Evolutionary conservation across 2,329 filamentous ascomycete species (phyloP).

Genomic region (Penicillium corylophilum): DNA sequence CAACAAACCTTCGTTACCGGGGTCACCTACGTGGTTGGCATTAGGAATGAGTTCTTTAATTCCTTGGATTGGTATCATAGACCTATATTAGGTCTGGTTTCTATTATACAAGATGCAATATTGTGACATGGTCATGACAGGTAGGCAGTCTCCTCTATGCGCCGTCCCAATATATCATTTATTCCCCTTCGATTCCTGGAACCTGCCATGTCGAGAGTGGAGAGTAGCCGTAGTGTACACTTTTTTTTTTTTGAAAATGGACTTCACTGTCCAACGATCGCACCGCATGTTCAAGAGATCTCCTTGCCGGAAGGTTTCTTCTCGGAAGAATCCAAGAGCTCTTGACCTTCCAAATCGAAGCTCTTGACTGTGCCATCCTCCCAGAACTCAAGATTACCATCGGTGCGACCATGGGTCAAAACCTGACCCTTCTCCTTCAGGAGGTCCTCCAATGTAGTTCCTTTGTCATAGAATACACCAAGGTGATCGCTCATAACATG

Average conservation of each 20-base stretch:
- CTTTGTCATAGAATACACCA: conserved; percentile 53
- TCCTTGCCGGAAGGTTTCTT: conserved; percentile 9
- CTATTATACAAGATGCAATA: conserved; percentile 5
- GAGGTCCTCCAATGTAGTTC: conserved; percentile 45
- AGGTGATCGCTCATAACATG: conserved; percentile 93
- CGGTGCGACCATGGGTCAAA: conserved; percentile 72
- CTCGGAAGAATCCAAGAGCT: conserved; percentile 9
- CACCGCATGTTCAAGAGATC: background rate
- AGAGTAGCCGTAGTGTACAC: conserved; percentile 17
- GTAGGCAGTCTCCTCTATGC: conserved; percentile 10
- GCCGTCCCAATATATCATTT: conserved; percentile 2
- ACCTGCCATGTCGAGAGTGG: conserved; percentile 27
- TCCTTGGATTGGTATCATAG: background rate
- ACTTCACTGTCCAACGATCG: background rate
- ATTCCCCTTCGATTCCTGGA: conserved; percentile 19
- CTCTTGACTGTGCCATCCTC: conserved; percentile 61
- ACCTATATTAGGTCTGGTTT: background rate
- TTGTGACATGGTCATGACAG: conserved; percentile 3
- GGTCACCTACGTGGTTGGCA: background rate
- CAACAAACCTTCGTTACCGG: background rate
- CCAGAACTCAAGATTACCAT: conserved; percentile 93
- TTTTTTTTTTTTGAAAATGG: background rate
- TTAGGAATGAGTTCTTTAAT: background rate
- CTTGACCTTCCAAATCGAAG: conserved; percentile 11
- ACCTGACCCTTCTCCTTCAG: conserved; percentile 58